phyloP scores from a whole-genome alignment of 768 basidiomycete genomes.

The Rhodotorula paludigena region DNA sequence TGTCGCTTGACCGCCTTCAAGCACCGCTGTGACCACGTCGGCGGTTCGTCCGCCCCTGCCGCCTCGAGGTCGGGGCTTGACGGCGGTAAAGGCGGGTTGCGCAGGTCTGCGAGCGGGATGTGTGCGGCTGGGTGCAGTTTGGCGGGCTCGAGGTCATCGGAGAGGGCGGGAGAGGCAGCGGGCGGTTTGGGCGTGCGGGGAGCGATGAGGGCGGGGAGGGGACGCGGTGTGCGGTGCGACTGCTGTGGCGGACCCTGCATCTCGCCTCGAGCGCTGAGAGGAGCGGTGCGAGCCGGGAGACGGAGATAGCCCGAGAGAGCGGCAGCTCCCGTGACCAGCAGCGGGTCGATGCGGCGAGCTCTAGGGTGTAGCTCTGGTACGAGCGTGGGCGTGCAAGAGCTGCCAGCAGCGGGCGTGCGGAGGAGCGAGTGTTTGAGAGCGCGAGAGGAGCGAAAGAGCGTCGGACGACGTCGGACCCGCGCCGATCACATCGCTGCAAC shows the following conservation, averaged over 20 bases:
- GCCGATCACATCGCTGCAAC: too few relatives aligned
- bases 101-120: background rate
- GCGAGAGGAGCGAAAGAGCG: too few relatives aligned
- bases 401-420: too few relatives aligned
- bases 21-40: background rate
- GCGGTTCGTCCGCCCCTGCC: background rate
- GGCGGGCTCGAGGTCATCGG: background rate
- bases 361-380: too few relatives aligned
- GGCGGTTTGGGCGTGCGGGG: background rate
- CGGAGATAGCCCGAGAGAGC: too few relatives aligned
- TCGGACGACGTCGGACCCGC: too few relatives aligned
- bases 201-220: background rate
- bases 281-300: too few relatives aligned
- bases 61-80: background rate
- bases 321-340: too few relatives aligned
- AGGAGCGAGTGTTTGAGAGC: too few relatives aligned
- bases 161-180: background rate
- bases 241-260: slow-evolving; percentile 23
- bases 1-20: slow-evolving; percentile 24
- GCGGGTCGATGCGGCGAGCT: too few relatives aligned
- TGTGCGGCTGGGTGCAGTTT: background rate
- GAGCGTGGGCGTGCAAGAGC: too few relatives aligned
- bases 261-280: too few relatives aligned
- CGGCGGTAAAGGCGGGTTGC: background rate
- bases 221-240: slow-evolving; percentile 9